phyloP scores from a whole-genome alignment of 768 basidiomycete species.

The Amyloporia xantha region DNA sequence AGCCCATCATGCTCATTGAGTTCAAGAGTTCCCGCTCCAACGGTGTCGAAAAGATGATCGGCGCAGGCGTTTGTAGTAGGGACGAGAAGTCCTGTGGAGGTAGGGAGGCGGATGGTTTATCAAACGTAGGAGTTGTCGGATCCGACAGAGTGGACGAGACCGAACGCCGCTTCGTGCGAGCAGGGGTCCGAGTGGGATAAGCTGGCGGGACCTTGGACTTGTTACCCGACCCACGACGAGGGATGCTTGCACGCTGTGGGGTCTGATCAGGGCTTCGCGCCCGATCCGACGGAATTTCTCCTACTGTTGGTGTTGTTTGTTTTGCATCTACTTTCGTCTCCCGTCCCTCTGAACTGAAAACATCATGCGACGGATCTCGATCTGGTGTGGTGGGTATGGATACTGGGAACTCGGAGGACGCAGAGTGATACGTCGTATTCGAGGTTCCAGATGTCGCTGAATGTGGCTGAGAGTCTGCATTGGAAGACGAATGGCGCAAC shows the following conservation, averaged over 20 bases:
- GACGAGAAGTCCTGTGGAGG: conserved; percentile 52
- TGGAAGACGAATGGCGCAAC: conserved; percentile 22
- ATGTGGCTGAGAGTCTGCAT: conserved; percentile 22
- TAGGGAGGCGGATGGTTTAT: conserved; percentile 34
- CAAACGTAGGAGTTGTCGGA: conserved; percentile 40
- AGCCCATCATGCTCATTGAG: conserved; percentile 64
- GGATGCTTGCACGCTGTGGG: conserved; percentile 23
- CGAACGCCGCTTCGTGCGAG: conserved; percentile 91
- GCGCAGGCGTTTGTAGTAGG: conserved; percentile 56
- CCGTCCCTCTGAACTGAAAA: neutral
- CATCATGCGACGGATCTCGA: conserved; percentile 23
- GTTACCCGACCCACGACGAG: conserved; percentile 16
- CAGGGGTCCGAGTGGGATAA: conserved; percentile 79
- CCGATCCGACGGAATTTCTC: neutral
- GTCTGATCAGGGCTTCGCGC: conserved; percentile 9
- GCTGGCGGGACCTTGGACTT: conserved; percentile 41
- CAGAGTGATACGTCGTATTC: conserved; percentile 45
- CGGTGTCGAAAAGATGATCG: conserved; percentile 83
- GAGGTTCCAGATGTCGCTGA: conserved; percentile 42
- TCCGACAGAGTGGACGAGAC: conserved; percentile 84
- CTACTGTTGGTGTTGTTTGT: too few relatives aligned
- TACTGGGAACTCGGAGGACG: conserved; percentile 42
- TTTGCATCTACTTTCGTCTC: neutral
- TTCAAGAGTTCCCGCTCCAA: conserved; percentile 79
- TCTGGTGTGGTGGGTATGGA: conserved; percentile 57